Percentiles rank a stretch among this genome's conserved stretches.
Evolutionary conservation across 2,329 filamentous ascomycete genomes (phyloP).

Genomic region (Exophiala sp.): DNA sequence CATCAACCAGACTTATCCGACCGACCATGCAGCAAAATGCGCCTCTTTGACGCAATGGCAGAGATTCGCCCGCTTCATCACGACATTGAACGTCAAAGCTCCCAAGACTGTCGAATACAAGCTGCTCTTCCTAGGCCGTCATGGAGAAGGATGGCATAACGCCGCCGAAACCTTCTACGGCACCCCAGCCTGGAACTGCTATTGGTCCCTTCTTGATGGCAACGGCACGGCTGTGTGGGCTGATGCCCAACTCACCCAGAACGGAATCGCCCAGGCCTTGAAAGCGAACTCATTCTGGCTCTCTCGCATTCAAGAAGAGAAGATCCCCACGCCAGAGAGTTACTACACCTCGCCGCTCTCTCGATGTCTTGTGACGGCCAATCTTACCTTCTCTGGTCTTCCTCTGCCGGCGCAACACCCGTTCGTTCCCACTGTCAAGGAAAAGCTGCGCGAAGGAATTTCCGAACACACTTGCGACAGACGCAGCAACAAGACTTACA

Average conservation of each 20-base stretch:
- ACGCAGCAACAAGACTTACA: conserved; percentile 46
- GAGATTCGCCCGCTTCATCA: conserved; percentile 46
- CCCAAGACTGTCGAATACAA: conserved; percentile 42
- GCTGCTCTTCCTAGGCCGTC: conserved; percentile 55
- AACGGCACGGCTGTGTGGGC: conserved; percentile 51
- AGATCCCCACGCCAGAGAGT: conserved; percentile 49
- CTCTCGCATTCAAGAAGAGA: conserved; percentile 40
- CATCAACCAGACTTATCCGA: conserved; percentile 42
- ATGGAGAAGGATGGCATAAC: conserved; percentile 58
- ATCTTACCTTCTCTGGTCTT: conserved; percentile 48
- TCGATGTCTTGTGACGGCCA: conserved; percentile 54
- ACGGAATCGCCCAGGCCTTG: conserved; percentile 49
- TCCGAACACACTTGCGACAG: conserved; percentile 58
- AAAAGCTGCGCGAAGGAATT: conserved; percentile 54
- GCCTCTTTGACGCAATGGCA: conserved; percentile 49
- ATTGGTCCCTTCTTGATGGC: conserved; percentile 55
- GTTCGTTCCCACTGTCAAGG: conserved; percentile 54
- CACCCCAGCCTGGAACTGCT: conserved; percentile 55
- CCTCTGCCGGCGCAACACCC: conserved; percentile 41
- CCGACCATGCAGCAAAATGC: conserved; percentile 34
- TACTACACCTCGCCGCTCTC: conserved; percentile 56
- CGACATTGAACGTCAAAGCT: conserved; percentile 40
- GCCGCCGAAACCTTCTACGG: conserved; percentile 55
- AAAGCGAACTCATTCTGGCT: conserved; percentile 46
- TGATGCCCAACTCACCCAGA: conserved; percentile 52